phyloP scores from a whole-genome alignment of 2,329 filamentous ascomycete genomes.

The Penicillium capsulatum region DNA sequence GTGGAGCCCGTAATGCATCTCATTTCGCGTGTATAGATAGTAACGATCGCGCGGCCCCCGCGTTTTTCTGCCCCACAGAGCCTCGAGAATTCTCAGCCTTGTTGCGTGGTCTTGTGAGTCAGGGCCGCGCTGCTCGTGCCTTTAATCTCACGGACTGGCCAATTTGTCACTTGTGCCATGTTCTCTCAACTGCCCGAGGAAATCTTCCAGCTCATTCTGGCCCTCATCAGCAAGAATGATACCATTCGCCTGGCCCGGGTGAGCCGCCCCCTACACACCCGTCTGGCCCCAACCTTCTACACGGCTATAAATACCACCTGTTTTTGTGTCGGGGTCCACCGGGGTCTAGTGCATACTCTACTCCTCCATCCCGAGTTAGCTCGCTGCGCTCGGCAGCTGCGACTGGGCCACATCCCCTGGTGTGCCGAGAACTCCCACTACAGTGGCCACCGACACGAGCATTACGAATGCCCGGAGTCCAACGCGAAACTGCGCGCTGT shows the following conservation, averaged over 20 bases:
- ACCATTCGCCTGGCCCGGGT: not conserved
- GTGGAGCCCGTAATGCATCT: too few relatives aligned
- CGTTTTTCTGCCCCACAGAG: too few relatives aligned
- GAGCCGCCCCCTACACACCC: not conserved
- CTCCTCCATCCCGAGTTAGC: constrained; percentile 1
- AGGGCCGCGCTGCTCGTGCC: too few relatives aligned
- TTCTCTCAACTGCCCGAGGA: too few relatives aligned
- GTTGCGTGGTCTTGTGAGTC: too few relatives aligned
- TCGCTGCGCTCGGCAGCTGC: not conserved
- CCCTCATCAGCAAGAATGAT: too few relatives aligned
- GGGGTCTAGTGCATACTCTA: not conserved
- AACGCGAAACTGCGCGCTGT: not conserved
- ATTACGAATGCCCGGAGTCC: not conserved
- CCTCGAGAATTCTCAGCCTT: too few relatives aligned
- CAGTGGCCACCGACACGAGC: not conserved
- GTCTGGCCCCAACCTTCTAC: not conserved
- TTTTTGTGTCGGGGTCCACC: not conserved
- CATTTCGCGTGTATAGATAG: too few relatives aligned
- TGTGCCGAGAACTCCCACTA: not conserved
- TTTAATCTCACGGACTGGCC: too few relatives aligned
- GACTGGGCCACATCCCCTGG: not conserved
- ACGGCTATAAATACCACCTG: constrained; percentile 1
- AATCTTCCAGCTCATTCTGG: too few relatives aligned
- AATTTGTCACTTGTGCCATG: too few relatives aligned
- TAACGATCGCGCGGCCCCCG: too few relatives aligned